These are phyloP conservation scores for Neonectria hederae DNA, from an alignment of 2,329 filamentous ascomycete species.

Conservation along the genomic window DNA sequence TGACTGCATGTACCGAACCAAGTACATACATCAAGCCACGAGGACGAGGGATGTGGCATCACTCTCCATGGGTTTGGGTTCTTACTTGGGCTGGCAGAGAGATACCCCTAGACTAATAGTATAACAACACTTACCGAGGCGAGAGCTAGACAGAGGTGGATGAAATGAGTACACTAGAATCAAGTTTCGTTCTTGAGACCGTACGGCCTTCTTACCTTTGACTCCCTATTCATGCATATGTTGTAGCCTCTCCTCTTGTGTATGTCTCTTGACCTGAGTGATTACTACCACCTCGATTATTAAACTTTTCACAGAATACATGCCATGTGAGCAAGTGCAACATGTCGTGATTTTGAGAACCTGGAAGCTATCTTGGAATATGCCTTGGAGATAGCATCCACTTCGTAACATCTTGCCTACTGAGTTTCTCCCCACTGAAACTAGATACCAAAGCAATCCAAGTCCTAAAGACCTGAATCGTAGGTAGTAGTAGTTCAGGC, in stretches of 20 bases:
- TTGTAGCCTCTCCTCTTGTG: background rate
- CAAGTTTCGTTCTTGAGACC: background rate
- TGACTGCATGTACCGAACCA: background rate
- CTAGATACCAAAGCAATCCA: background rate
- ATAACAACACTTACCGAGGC: background rate
- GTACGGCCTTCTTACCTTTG: too few species aligned
- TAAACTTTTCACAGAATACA: background rate
- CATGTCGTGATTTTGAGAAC: slow-evolving; percentile 6
- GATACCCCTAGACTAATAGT: background rate
- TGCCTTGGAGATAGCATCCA: slow-evolving; percentile 8
- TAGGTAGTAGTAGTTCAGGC: background rate
- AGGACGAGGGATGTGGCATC: background rate
- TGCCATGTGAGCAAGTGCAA: background rate
- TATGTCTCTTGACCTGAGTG: background rate
- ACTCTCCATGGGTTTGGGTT: background rate
- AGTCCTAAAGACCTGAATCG: background rate
- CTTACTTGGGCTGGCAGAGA: background rate
- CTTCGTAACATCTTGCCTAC: background rate
- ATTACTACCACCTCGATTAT: background rate
- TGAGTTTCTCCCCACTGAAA: background rate
- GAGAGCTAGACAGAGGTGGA: background rate
- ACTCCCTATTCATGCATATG: too few species aligned
- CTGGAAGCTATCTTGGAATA: slow-evolving; percentile 23
- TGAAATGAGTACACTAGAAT: background rate
- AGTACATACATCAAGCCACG: background rate